phyloP scores from a whole-genome alignment of 345 rosid genomes.

The Physaria fendleri region DNA sequence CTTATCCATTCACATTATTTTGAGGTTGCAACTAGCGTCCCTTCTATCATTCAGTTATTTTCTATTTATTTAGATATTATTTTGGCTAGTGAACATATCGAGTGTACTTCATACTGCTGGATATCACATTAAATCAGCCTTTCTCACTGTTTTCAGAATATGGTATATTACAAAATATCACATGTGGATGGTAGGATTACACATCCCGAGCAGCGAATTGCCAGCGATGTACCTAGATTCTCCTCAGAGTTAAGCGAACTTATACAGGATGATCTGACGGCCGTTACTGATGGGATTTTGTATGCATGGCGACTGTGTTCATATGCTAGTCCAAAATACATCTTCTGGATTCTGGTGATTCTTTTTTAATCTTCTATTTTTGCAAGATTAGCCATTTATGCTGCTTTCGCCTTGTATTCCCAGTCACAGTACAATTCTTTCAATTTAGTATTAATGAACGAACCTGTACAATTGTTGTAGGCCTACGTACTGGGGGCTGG shows the following conservation, averaged over 20 bases:
- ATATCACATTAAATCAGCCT: background rate
- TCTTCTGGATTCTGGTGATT: constrained; percentile 89
- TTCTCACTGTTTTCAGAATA: constrained; percentile 57
- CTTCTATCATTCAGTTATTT: background rate
- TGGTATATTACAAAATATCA: constrained; percentile 96
- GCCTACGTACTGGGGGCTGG: constrained; percentile 94
- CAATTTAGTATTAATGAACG: background rate
- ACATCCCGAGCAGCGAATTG: constrained; percentile 92
- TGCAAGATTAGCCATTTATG: constrained; percentile 6
- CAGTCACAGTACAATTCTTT: background rate
- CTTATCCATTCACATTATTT: constrained; percentile 83
- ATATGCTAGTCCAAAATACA: constrained; percentile 94
- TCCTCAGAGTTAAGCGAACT: constrained; percentile 95
- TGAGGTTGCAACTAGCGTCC: constrained; percentile 45
- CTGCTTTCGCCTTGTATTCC: background rate
- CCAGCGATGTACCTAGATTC: constrained; percentile 92
- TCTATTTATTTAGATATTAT: constrained; percentile 1
- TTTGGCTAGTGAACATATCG: constrained; percentile 3
- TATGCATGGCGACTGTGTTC: constrained; percentile 97
- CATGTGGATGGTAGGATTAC: constrained; percentile 92
- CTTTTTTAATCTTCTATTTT: background rate
- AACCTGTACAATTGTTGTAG: constrained; percentile 35
- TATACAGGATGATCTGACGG: constrained; percentile 84
- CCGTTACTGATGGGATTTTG: constrained; percentile 77
- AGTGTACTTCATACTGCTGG: background rate